Percentiles rank a stretch among this genome's conserved stretches.
Evolutionary conservation across 306 rosid species (phyloP).

Genomic region (Cicer pinnatifidum): DNA sequence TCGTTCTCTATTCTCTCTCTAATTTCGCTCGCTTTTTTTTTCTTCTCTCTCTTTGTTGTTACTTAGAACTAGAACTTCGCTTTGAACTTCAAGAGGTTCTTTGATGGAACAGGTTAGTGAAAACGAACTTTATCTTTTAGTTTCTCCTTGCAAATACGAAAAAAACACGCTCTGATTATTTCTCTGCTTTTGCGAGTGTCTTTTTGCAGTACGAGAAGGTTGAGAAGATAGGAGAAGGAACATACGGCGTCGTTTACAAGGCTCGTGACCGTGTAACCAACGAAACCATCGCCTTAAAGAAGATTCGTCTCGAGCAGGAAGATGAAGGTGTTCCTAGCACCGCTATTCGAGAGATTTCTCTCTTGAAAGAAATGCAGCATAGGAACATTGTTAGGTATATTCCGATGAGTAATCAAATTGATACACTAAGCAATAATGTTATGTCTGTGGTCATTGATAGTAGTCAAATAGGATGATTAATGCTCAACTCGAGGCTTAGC

Average conservation of each 20-base stretch:
- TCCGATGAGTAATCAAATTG: conserved; percentile 34
- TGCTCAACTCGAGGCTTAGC: background rate
- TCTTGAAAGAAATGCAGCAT: conserved; percentile 90
- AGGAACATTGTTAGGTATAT: conserved; percentile 84
- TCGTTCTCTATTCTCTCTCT: conserved; percentile 22
- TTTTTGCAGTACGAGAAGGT: conserved; percentile 78
- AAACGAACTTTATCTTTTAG: background rate
- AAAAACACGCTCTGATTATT: background rate
- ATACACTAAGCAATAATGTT: background rate
- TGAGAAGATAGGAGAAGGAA: conserved; percentile 89
- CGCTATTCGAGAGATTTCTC: conserved; percentile 86
- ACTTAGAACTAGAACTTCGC: conserved; percentile 13
- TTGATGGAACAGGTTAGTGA: conserved; percentile 54
- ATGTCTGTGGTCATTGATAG: background rate
- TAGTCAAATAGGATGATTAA: background rate
- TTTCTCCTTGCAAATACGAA: background rate
- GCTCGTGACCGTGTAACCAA: conserved; percentile 79
- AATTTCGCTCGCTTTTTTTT: background rate
- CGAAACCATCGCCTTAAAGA: conserved; percentile 83
- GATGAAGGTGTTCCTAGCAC: conserved; percentile 95
- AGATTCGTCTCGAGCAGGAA: conserved; percentile 91
- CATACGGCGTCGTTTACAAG: conserved; percentile 90
- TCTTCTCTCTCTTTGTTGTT: background rate
- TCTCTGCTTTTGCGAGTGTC: background rate
- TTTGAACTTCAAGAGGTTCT: conserved; percentile 26